phyloP scores from a whole-genome alignment of 495 filamentous ascomycete genomes.

The Glarea lozoyensis region DNA sequence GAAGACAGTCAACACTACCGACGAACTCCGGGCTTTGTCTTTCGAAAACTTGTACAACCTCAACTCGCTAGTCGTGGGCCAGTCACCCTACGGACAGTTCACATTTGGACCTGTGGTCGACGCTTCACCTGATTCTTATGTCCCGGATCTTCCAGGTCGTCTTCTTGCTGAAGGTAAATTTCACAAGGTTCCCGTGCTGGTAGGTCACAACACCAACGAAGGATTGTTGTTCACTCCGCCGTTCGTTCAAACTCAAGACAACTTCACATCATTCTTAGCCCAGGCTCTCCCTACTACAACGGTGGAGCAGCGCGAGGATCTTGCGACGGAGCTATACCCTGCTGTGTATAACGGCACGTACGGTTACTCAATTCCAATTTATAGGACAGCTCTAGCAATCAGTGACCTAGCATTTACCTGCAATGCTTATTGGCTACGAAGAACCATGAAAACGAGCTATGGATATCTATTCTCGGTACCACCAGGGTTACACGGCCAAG shows the following conservation, averaged over 20 bases:
- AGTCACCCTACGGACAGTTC: no score
- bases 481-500: conserved; percentile 44
- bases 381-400: conserved; percentile 24
- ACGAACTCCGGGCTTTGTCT: conserved; percentile 39
- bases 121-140: conserved; percentile 49
- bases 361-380: conserved; percentile 32
- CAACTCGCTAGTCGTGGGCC: no score
- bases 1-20: conserved; percentile 30
- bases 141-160: conserved; percentile 43
- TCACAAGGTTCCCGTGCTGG: conserved; percentile 47
- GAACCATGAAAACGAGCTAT: conserved; percentile 31
- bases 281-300: conserved; percentile 47
- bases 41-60: conserved; percentile 32
- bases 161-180: conserved; percentile 49
- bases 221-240: conserved; percentile 25
- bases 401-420: conserved; percentile 39
- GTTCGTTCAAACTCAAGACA: conserved; percentile 13
- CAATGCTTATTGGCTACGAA: conserved; percentile 34
- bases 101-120: no score
- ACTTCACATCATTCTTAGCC: conserved; percentile 43
- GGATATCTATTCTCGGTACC: conserved; percentile 53
- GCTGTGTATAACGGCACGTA: conserved; percentile 32
- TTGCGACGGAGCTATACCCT: conserved; percentile 11
- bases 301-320: neutral
- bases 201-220: conserved; percentile 47